phyloP scores from a whole-genome alignment of 305 asterid genomes.

The Plantago rigida region DNA sequence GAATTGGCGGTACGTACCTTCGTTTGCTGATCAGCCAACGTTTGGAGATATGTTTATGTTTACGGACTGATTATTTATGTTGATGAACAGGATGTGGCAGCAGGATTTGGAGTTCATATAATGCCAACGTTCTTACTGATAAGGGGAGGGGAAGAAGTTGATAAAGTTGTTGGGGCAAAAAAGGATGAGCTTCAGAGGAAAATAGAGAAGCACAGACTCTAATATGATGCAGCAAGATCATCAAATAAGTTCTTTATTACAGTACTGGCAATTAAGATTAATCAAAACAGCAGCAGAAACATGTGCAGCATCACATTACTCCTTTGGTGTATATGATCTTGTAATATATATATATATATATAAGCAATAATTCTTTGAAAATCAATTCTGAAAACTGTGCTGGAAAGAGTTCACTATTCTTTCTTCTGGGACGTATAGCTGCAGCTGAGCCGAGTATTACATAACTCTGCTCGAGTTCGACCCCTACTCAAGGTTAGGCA shows the following conservation, averaged over 20 bases:
- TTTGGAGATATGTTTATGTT: too few species aligned
- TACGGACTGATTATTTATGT: neutral
- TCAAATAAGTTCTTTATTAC: too few species aligned
- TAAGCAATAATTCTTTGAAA: too few species aligned
- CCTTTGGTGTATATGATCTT: too few species aligned
- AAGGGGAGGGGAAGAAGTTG: slow-evolving; percentile 59
- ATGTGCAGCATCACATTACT: neutral
- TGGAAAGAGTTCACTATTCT: too few species aligned
- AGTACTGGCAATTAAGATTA: neutral
- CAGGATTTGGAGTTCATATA: slow-evolving; percentile 45
- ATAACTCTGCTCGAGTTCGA: too few species aligned
- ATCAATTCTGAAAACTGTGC: too few species aligned
- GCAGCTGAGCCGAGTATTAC: too few species aligned
- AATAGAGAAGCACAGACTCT: slow-evolving; percentile 51
- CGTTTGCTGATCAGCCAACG: too few species aligned
- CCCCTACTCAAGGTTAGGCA: too few species aligned
- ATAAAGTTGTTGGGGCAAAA: slow-evolving; percentile 48
- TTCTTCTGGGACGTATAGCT: too few species aligned
- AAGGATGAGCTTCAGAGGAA: slow-evolving; percentile 48
- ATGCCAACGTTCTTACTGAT: slow-evolving; percentile 62
- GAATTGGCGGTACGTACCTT: slow-evolving; percentile 35
- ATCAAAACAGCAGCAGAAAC: slow-evolving; percentile 4
- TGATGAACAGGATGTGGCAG: slow-evolving; percentile 47
- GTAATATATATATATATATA: too few species aligned
- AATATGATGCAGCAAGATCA: neutral